Evolutionary conservation across 148 eudicot genomes (phyloP).

Genomic region (Euryodendron excelsum): DNA sequence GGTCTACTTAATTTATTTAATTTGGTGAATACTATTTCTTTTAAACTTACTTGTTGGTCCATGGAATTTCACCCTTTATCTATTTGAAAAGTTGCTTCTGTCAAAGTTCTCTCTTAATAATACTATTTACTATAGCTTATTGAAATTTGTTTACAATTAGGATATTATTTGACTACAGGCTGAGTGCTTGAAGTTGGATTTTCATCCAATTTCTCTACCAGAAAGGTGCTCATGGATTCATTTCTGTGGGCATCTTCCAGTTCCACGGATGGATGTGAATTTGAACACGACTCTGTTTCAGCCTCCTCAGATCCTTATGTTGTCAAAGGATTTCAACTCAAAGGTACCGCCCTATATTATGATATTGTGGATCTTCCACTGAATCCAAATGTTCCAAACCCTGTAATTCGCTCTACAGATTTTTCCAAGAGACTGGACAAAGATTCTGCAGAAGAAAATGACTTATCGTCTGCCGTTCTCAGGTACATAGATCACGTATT

Average conservation of each 20-base stretch:
- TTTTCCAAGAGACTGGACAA: background rate
- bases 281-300: background rate
- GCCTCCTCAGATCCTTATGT: background rate
- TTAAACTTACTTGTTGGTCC: too few relatives aligned
- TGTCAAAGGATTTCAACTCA: background rate
- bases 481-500: constrained; percentile 14
- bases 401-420: background rate
- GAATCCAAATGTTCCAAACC: background rate
- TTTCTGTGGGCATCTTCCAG: background rate
- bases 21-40: too few relatives aligned
- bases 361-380: background rate
- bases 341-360: background rate
- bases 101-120: background rate
- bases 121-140: too few relatives aligned
- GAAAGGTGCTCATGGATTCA: background rate
- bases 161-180: constrained; percentile 1
- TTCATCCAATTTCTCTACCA: background rate
- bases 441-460: constrained; percentile 4
- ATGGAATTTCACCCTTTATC: too few relatives aligned
- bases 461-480: background rate
- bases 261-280: background rate
- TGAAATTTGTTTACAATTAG: too few relatives aligned
- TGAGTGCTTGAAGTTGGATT: background rate
- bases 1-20: too few relatives aligned
- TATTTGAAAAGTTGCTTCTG: too few relatives aligned